Evolutionary conservation across 805 yeast genomes (phyloP).

Genomic region (Naumovozyma castellii): DNA sequence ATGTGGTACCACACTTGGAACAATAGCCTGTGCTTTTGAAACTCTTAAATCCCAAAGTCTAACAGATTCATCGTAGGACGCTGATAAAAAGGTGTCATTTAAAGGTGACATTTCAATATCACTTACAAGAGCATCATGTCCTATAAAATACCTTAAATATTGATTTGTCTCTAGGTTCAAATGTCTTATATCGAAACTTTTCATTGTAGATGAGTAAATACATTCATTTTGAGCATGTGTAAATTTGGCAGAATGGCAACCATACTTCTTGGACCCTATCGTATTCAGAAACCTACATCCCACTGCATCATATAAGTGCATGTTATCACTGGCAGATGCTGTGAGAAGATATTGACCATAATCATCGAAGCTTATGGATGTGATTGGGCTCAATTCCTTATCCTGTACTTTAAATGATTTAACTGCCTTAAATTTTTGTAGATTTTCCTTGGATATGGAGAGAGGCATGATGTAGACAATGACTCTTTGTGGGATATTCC

Average conservation of each 20-base stretch:
- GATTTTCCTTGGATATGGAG: conserved; percentile 21
- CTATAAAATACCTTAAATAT: conserved; percentile 76
- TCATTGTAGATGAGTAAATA: conserved; percentile 75
- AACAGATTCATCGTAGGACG: conserved; percentile 70
- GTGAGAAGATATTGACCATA: conserved; percentile 70
- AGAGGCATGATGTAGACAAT: conserved; percentile 9
- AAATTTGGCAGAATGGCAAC: conserved; percentile 78
- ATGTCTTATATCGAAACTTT: conserved; percentile 66
- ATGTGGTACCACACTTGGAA: conserved; percentile 46
- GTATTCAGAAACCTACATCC: conserved; percentile 61
- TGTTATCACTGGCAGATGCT: conserved; percentile 70
- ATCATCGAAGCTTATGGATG: conserved; percentile 72
- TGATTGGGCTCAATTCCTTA: conserved; percentile 43
- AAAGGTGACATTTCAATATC: conserved; percentile 66
- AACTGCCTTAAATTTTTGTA: conserved; percentile 31
- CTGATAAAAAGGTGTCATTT: conserved; percentile 52
- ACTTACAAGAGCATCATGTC: conserved; percentile 72
- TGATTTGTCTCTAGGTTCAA: conserved; percentile 68
- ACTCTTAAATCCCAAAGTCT: conserved; percentile 81
- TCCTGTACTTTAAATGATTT: conserved; percentile 45
- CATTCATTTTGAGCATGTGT: conserved; percentile 66
- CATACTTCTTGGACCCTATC: conserved; percentile 80
- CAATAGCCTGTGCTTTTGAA: conserved; percentile 52
- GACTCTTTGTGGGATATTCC: too few species aligned
- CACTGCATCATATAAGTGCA: conserved; percentile 73